These are phyloP conservation scores for Trichosporon faecale DNA, from an alignment of 1,284 basidiomycete species.

Conservation along the genomic window DNA sequence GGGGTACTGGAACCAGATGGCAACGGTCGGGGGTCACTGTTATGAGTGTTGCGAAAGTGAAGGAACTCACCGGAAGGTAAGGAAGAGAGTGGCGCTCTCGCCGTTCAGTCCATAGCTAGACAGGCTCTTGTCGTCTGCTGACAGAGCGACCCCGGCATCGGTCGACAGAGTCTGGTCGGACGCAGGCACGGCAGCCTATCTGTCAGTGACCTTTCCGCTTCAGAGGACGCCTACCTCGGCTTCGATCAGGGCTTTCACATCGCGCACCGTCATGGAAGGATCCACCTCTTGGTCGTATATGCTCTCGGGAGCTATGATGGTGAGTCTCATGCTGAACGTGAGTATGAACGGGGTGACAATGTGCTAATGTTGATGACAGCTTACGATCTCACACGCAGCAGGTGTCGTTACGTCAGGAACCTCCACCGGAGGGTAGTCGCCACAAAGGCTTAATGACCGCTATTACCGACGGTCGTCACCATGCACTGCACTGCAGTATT, in stretches of 20 bases:
- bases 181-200: slow-evolving; percentile 36
- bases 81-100: slow-evolving; percentile 39
- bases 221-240: slow-evolving; percentile 66
- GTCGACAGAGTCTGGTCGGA: slow-evolving; percentile 32
- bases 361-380: neutral
- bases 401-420: slow-evolving; percentile 9
- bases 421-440: neutral
- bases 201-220: neutral
- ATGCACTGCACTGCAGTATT: too few relatives aligned
- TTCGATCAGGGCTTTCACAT: slow-evolving; percentile 82
- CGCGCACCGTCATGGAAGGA: slow-evolving; percentile 78
- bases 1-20: slow-evolving; percentile 47
- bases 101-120: slow-evolving; percentile 42
- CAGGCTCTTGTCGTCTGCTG: slow-evolving; percentile 33
- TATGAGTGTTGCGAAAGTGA: neutral
- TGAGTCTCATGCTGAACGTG: slow-evolving; percentile 66
- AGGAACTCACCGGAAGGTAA: slow-evolving; percentile 39
- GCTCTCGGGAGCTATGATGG: slow-evolving; percentile 71
- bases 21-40: slow-evolving; percentile 12
- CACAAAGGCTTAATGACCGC: neutral
- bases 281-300: slow-evolving; percentile 78
- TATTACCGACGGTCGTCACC: neutral
- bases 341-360: neutral
- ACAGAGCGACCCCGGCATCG: slow-evolving; percentile 43
- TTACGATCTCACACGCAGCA: neutral